Percentiles rank a stretch among this genome's conserved stretches.
Evolutionary conservation across 345 rosid species (phyloP).

Genomic region (Brassica juncea): DNA sequence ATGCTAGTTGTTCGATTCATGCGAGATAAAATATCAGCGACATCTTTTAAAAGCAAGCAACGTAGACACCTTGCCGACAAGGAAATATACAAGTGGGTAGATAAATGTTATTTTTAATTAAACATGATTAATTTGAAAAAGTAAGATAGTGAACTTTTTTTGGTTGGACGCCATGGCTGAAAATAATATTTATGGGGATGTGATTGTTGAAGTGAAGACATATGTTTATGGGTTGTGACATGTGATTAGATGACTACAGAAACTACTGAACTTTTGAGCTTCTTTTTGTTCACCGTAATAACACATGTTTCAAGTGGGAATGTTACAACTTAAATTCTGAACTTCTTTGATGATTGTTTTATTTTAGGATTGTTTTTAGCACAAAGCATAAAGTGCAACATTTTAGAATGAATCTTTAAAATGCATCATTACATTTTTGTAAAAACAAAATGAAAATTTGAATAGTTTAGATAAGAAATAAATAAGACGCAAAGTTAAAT

Average conservation of each 20-base stretch:
- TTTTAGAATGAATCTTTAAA: background rate
- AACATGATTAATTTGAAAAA: background rate
- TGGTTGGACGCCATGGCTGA: background rate
- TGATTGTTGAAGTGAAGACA: background rate
- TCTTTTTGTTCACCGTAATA: background rate
- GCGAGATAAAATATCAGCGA: background rate
- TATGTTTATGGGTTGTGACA: slow-evolving; percentile 13
- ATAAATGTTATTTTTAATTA: background rate
- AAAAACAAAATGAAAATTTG: background rate
- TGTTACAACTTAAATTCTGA: background rate
- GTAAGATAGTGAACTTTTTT: background rate
- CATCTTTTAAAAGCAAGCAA: slow-evolving; percentile 23
- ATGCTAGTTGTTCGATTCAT: slow-evolving; percentile 16
- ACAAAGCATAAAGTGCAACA: background rate
- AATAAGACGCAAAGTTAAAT: background rate
- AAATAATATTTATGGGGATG: slow-evolving; percentile 1
- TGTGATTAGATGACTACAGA: background rate
- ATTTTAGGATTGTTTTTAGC: background rate
- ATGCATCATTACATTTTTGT: background rate
- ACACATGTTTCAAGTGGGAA: background rate
- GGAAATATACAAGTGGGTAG: slow-evolving; percentile 23
- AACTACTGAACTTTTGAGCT: background rate
- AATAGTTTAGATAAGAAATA: background rate
- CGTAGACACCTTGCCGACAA: slow-evolving; percentile 38
- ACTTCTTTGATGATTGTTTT: background rate